phyloP scores from a whole-genome alignment of 805 yeast genomes.

The Saturnispora diversa region DNA sequence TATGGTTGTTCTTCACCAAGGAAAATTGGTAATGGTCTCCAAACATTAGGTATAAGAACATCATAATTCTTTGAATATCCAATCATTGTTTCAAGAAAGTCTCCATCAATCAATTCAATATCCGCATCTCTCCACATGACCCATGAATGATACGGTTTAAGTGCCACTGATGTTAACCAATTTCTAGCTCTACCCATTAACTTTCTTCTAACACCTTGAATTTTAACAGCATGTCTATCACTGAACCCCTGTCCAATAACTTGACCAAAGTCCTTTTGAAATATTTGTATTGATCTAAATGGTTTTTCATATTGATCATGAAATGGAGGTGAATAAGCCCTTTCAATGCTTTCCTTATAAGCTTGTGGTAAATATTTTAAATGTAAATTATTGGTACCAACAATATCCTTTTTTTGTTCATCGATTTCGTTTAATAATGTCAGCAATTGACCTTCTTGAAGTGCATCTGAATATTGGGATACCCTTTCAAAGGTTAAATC shows the following conservation, averaged over 20 bases:
- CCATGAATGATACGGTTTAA: conserved; percentile 83
- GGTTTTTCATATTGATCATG: conserved; percentile 57
- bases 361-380: conserved; percentile 57
- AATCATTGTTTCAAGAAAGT: conserved; percentile 69
- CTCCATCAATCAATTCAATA: conserved; percentile 73
- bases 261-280: conserved; percentile 77
- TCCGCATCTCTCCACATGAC: conserved; percentile 89
- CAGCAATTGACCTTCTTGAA: conserved; percentile 64
- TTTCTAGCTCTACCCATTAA: conserved; percentile 83
- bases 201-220: conserved; percentile 77
- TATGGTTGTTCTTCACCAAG: conserved; percentile 89
- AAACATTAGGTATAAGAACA: conserved; percentile 79
- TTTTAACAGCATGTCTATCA: conserved; percentile 78
- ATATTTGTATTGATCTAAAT: conserved; percentile 73
- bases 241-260: conserved; percentile 77
- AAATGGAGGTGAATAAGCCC: conserved; percentile 58
- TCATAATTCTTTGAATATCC: conserved; percentile 48
- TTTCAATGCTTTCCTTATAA: conserved; percentile 48
- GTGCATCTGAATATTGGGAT: conserved; percentile 53
- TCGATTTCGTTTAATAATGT: conserved; percentile 39
- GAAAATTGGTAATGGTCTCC: conserved; percentile 95
- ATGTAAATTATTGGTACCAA: conserved; percentile 56
- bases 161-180: conserved; percentile 68
- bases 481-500: conserved; percentile 62
- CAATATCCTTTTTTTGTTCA: conserved; percentile 28